Conservation (phyloP, 2,329 filamentous ascomycete genomes). For the Exophiala alcalophila region DNA sequence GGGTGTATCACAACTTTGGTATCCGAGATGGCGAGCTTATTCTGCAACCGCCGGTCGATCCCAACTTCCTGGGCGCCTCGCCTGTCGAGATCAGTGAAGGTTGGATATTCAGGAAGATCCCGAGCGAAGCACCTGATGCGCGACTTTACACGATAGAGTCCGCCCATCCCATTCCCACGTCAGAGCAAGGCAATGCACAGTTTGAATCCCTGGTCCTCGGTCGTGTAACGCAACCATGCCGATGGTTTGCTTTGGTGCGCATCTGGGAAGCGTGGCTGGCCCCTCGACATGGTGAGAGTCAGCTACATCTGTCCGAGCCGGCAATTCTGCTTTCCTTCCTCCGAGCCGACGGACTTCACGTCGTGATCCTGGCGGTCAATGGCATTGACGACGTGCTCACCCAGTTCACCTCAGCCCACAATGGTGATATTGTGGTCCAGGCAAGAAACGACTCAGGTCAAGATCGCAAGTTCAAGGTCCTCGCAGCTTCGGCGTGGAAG, state of each 20-base stretch:
- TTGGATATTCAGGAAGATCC: slow-evolving; percentile 36
- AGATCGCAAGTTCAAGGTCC: slow-evolving; percentile 56
- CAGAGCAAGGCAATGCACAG: slow-evolving; percentile 57
- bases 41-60: slow-evolving; percentile 33
- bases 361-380: slow-evolving; percentile 76
- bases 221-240: slow-evolving; percentile 54
- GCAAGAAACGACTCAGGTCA: slow-evolving; percentile 67
- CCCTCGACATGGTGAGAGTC: slow-evolving; percentile 72
- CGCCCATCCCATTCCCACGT: slow-evolving; percentile 39
- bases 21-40: slow-evolving; percentile 44
- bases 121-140: slow-evolving; percentile 43
- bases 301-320: slow-evolving; percentile 70
- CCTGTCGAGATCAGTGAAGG: slow-evolving; percentile 37
- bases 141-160: slow-evolving; percentile 39
- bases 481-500: slow-evolving; percentile 68
- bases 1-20: slow-evolving; percentile 43
- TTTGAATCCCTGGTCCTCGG: slow-evolving; percentile 44
- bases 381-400: slow-evolving; percentile 69
- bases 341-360: slow-evolving; percentile 64
- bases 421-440: slow-evolving; percentile 66
- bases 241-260: slow-evolving; percentile 80
- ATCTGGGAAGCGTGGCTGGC: slow-evolving; percentile 77
- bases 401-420: slow-evolving; percentile 61
- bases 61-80: slow-evolving; percentile 29
- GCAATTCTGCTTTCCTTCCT: slow-evolving; percentile 77